A percentile compares a stretch with the other conserved stretches of the same genome.
phyloP scores from a whole-genome alignment of 305 asterid species.

The Solanum hybrid region DNA sequence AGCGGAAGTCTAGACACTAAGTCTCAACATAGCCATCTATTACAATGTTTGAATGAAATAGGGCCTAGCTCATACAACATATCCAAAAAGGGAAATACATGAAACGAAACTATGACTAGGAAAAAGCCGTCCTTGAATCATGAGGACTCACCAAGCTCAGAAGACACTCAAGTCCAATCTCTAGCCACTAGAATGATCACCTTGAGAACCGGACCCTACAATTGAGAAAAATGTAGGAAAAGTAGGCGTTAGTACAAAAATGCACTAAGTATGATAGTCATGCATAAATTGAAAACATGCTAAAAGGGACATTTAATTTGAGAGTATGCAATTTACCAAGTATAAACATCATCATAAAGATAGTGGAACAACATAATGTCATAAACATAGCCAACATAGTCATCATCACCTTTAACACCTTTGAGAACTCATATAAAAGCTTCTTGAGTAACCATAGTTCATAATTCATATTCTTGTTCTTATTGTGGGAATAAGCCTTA shows the following conservation, averaged over 20 bases:
- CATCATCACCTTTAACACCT: background rate
- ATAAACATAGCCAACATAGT: background rate
- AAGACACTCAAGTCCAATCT: background rate
- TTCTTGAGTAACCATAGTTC: background rate
- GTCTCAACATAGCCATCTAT: background rate
- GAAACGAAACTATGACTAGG: background rate
- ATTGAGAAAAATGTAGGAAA: background rate
- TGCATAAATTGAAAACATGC: background rate
- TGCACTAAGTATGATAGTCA: background rate
- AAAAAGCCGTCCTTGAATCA: background rate
- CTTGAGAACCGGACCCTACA: background rate
- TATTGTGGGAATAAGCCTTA: background rate
- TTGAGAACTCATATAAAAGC: background rate
- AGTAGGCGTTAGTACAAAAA: background rate
- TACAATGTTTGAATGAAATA: background rate
- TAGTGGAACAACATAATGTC: background rate
- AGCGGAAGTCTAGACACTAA: background rate
- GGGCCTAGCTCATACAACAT: background rate
- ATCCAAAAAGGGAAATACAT: background rate
- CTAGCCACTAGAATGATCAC: background rate
- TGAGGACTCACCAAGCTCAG: background rate
- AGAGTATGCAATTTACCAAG: background rate
- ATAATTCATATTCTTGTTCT: background rate
- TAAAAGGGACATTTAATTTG: background rate
- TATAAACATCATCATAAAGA: background rate